phyloP scores from a whole-genome alignment of 257 asterid genomes.

The Lantana camara region DNA sequence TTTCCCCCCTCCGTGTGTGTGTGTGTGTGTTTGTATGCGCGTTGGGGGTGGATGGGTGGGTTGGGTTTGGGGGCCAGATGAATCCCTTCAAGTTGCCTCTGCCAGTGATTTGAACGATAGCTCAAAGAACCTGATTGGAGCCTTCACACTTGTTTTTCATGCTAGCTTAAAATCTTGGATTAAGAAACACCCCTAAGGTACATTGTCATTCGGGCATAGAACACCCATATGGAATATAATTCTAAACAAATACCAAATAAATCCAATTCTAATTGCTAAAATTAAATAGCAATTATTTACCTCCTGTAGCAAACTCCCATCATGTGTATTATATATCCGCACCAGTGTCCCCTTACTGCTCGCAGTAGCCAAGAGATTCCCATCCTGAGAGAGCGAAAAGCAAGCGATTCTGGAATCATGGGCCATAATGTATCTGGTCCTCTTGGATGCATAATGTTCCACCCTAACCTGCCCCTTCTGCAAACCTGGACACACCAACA shows the following conservation, averaged over 20 bases:
- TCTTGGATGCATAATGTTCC: constrained; percentile 74
- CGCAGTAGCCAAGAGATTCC: constrained; percentile 80
- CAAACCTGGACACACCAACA: constrained; percentile 81
- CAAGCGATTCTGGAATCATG: constrained; percentile 77
- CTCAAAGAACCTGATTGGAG: not conserved
- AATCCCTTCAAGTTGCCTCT: too few relatives aligned
- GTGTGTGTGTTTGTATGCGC: too few relatives aligned
- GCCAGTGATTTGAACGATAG: constrained; percentile 6
- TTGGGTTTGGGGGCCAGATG: too few relatives aligned
- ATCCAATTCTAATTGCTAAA: too few relatives aligned
- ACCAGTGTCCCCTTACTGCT: constrained; percentile 88
- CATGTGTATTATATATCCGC: constrained; percentile 71
- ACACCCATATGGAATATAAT: not conserved
- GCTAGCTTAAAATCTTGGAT: not conserved
- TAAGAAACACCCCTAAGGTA: not conserved
- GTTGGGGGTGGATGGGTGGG: too few relatives aligned
- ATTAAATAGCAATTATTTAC: constrained; percentile 30
- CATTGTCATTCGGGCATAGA: constrained; percentile 14
- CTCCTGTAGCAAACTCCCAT: constrained; percentile 91
- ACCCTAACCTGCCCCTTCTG: constrained; percentile 91
- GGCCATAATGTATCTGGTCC: constrained; percentile 75
- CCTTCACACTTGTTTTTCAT: not conserved
- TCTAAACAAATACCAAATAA: not conserved
- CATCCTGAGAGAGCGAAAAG: constrained; percentile 79
- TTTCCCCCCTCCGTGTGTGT: too few relatives aligned